These are phyloP conservation scores for Tylopilus balloui DNA, from an alignment of 768 basidiomycete genomes.

Conservation along the genomic window DNA sequence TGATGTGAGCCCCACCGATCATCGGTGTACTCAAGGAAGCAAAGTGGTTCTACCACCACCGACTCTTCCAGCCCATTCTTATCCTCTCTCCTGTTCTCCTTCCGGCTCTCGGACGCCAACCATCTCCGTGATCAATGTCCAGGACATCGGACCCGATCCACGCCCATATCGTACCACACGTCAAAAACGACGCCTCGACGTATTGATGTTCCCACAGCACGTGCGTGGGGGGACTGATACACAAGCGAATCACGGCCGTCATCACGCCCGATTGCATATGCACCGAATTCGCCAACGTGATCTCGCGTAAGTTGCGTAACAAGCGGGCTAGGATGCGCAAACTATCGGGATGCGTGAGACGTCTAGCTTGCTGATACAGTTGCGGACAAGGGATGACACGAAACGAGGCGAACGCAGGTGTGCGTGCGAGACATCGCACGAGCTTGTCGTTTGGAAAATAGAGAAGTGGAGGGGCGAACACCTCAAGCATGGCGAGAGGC, in stretches of 20 bases:
- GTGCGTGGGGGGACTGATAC: background rate
- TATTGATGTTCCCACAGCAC: background rate
- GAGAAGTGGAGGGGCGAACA: slow-evolving; percentile 9
- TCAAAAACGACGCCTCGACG: slow-evolving; percentile 3
- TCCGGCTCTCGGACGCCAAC: background rate
- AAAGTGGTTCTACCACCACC: slow-evolving; percentile 3
- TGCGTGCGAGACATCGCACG: slow-evolving; percentile 14
- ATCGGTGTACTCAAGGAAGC: slow-evolving; percentile 8
- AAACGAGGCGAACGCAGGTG: slow-evolving; percentile 7
- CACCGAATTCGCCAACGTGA: slow-evolving; percentile 13
- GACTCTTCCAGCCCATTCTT: background rate
- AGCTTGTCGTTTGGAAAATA: slow-evolving; percentile 18
- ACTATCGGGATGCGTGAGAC: background rate
- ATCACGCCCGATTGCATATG: slow-evolving; percentile 11
- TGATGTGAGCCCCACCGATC: too few relatives aligned
- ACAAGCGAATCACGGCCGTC: slow-evolving; percentile 8
- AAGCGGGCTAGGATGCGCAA: too few relatives aligned
- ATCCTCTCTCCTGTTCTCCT: background rate
- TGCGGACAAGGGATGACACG: slow-evolving; percentile 14
- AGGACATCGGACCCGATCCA: background rate
- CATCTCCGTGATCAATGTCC: background rate
- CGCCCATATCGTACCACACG: slow-evolving; percentile 1
- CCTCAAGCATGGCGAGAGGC: slow-evolving; percentile 11
- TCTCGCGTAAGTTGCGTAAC: slow-evolving; percentile 17
- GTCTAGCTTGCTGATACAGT: slow-evolving; percentile 5